phyloP scores from a whole-genome alignment of 257 asterid genomes.

The Fraxinus americana region DNA sequence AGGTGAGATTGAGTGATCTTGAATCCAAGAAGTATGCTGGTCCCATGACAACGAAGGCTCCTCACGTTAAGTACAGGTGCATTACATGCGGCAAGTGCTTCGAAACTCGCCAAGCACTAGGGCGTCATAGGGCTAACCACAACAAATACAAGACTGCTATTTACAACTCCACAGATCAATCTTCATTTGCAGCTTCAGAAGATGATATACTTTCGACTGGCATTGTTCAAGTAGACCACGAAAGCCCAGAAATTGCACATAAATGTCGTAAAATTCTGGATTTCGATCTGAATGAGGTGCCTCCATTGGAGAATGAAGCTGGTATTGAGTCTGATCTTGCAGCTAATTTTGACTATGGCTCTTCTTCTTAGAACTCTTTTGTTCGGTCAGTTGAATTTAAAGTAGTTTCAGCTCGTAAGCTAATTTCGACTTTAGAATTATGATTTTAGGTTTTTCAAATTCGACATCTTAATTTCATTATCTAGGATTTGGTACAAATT shows the following conservation, averaged over 20 bases:
- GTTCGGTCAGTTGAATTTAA: conserved; percentile 4
- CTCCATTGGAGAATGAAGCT: conserved; percentile 33
- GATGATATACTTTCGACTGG: conserved; percentile 9
- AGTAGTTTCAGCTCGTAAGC: not conserved
- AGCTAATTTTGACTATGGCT: conserved; percentile 19
- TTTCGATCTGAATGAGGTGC: conserved; percentile 60
- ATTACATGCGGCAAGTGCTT: conserved; percentile 35
- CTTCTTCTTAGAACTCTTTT: conserved; percentile 18
- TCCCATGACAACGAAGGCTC: not conserved
- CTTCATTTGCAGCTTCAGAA: not conserved
- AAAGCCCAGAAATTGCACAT: conserved; percentile 11
- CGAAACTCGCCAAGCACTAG: conserved; percentile 42
- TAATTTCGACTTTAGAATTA: not conserved
- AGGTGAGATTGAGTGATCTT: not conserved
- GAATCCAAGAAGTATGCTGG: conserved; percentile 17
- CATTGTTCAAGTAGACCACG: conserved; percentile 20
- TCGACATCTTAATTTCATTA: not conserved
- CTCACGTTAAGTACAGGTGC: conserved; percentile 34
- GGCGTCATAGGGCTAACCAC: conserved; percentile 53
- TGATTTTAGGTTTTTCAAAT: too few species aligned
- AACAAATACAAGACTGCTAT: conserved; percentile 28
- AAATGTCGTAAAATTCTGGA: conserved; percentile 22
- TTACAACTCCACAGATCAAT: not conserved
- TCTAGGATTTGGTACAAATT: not conserved
- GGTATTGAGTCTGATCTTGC: conserved; percentile 3